These are phyloP conservation scores for Alnus rubra DNA, from an alignment of 306 rosid species.

Conservation along the genomic window DNA sequence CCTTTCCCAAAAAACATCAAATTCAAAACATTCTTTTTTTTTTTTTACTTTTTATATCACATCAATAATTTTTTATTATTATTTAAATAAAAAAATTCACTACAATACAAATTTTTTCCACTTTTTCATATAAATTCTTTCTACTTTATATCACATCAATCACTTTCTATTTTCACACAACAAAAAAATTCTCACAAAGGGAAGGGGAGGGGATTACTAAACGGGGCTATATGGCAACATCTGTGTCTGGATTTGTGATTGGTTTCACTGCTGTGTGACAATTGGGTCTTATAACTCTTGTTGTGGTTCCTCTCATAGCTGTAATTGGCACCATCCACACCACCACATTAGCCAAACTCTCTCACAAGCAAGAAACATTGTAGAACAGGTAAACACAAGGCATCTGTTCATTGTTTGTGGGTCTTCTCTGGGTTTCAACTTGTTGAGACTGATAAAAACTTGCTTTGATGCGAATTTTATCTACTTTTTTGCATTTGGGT, in stretches of 20 bases:
- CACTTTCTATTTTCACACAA: no score
- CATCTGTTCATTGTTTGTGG: background rate
- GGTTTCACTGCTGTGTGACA: constrained; percentile 99
- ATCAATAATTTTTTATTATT: no score
- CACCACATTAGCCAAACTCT: constrained; percentile 81
- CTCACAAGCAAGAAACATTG: constrained; percentile 90
- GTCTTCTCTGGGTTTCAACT: background rate
- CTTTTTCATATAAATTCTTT: no score
- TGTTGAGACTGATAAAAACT: background rate
- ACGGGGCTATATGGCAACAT: constrained; percentile 98
- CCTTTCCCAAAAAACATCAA: no score
- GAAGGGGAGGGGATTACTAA: no score
- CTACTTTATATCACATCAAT: no score
- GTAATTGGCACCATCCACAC: constrained; percentile 87
- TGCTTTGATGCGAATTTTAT: constrained; percentile 5
- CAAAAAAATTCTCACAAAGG: no score
- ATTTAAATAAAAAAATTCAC: no score
- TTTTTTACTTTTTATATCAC: no score
- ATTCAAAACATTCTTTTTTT: no score
- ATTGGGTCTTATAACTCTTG: constrained; percentile 88
- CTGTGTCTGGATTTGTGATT: constrained; percentile 91
- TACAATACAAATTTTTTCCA: no score
- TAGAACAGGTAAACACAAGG: constrained; percentile 66
- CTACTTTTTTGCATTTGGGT: constrained; percentile 30
- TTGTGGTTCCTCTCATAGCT: constrained; percentile 93